phyloP scores from a whole-genome alignment of 441 rosid genomes.

The Flueggea neowawraea region DNA sequence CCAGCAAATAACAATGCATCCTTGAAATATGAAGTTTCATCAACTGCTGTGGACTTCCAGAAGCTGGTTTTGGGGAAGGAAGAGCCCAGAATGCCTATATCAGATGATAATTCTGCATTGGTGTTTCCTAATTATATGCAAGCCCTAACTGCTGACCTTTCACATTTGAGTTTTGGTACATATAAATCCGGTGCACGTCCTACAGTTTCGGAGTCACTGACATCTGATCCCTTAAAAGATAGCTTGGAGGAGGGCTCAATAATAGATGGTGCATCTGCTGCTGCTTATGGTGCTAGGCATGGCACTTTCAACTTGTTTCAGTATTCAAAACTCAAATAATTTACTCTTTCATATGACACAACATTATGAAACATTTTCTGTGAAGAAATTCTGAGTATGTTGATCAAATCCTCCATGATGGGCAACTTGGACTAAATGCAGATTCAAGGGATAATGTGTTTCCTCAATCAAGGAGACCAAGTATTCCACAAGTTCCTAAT shows the following conservation, averaged over 20 bases:
- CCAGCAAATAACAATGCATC: too few species aligned
- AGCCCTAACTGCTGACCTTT: conserved; percentile 41
- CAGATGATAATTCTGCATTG: conserved; percentile 24
- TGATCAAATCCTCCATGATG: too few species aligned
- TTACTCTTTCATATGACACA: too few species aligned
- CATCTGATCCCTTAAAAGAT: conserved; percentile 16
- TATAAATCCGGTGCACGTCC: conserved; percentile 28
- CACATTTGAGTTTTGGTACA: conserved; percentile 57
- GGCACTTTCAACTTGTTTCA: conserved; percentile 2
- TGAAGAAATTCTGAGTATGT: too few species aligned
- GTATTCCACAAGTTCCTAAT: too few species aligned
- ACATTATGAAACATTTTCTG: too few species aligned
- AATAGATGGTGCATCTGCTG: conserved; percentile 15
- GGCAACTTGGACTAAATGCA: too few species aligned
- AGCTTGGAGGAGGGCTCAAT: conserved; percentile 17
- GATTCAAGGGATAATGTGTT: neutral
- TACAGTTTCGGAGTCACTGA: conserved; percentile 10
- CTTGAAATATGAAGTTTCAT: conserved; percentile 21
- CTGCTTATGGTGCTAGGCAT: conserved; percentile 26
- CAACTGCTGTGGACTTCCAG: conserved; percentile 29
- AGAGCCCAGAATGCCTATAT: conserved; percentile 12
- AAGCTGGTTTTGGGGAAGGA: conserved; percentile 26
- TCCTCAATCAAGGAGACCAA: too few species aligned
- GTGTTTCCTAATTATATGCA: conserved; percentile 47
- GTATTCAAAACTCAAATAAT: too few species aligned